These are phyloP conservation scores for Cyberlindnera meyerae DNA, from an alignment of 805 yeast genomes.

Conservation along the genomic window DNA sequence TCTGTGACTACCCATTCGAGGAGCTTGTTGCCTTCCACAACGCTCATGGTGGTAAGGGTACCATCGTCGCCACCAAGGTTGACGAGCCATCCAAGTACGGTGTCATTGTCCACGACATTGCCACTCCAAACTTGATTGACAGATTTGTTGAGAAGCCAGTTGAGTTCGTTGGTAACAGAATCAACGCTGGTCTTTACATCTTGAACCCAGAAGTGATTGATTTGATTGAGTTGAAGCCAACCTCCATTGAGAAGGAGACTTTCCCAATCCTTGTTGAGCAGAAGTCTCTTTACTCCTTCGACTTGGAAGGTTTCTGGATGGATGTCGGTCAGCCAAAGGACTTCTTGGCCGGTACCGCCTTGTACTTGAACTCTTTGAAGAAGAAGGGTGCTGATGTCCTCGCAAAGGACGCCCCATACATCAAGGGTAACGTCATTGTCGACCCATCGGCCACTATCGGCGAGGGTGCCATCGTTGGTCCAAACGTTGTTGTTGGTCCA, in stretches of 20 bases:
- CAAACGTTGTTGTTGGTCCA: conserved; percentile 97
- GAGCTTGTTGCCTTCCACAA: conserved; percentile 91
- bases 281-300: conserved; percentile 87
- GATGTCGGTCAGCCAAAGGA: conserved; percentile 99
- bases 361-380: conserved; percentile 82
- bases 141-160: conserved; percentile 99
- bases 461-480: conserved; percentile 93
- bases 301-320: conserved; percentile 99
- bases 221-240: conserved; percentile 95
- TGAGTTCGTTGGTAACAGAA: conserved; percentile 99
- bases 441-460: conserved; percentile 95
- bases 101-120: conserved; percentile 96
- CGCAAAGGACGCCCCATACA: conserved; percentile 53
- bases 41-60: conserved; percentile 96
- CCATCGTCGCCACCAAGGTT: conserved; percentile 98
- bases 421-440: conserved; percentile 86
- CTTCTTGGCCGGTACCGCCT: conserved; percentile 91
- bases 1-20: conserved; percentile 96
- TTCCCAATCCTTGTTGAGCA: conserved; percentile 94
- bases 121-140: conserved; percentile 92
- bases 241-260: conserved; percentile 98
- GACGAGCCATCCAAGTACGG: conserved; percentile 99
- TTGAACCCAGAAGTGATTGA: conserved; percentile 97
- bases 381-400: conserved; percentile 72
- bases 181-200: conserved; percentile 98